Base-by-base conservation (phyloP, 495 filamentous ascomycete species). In the Hypoxylon fragiforme region DNA sequence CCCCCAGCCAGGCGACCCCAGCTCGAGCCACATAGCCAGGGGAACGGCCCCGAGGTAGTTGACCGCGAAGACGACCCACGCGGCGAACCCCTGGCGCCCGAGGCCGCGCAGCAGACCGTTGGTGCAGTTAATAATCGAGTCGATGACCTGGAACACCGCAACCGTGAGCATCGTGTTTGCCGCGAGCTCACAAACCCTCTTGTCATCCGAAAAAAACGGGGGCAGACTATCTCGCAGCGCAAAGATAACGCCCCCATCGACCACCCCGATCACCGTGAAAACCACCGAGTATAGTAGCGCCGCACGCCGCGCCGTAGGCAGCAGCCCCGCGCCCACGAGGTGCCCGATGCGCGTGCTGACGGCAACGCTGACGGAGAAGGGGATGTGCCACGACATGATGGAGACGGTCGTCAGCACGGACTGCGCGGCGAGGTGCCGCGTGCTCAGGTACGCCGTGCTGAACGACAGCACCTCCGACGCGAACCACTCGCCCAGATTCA, bases 21-120 rank as follows among this genome's bases (percentile, higher is more conserved):
- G 83, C 0, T 80, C 81, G 1, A 81, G 76, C 16, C 80, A 80
- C 59, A 88, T 81, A 32, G 86, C 88, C 36, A 91, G 72, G 0
- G 88, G 88, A 65, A 92, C 81, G 2, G 84, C 87, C 35, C 88
- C 76, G 9, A 68, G 74, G 69, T 92, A 92, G 67, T 91, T 91
- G 35, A 83, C 82, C 44, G 84, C 78, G 0, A 90, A 65, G 44
- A 84, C 84, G 13, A 90, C 80, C 62, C 86, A 90, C 3, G 87
- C 86, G 2, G 87, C 88, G 14, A 92, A 72, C 38, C 85, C 83
- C 57, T 92, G 88, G 41, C 84, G 76, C 1, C 88, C 70, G 1
- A 70, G 73, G 11, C 88, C 88, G 18, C 88, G 78, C 14, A 92
- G 72, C 35, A 90, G 74, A 22, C 88, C 88, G 51, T 89, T 88